Evolutionary conservation across 2,329 filamentous ascomycete species (phyloP).

Genomic region (Thermoascus crustaceus): DNA sequence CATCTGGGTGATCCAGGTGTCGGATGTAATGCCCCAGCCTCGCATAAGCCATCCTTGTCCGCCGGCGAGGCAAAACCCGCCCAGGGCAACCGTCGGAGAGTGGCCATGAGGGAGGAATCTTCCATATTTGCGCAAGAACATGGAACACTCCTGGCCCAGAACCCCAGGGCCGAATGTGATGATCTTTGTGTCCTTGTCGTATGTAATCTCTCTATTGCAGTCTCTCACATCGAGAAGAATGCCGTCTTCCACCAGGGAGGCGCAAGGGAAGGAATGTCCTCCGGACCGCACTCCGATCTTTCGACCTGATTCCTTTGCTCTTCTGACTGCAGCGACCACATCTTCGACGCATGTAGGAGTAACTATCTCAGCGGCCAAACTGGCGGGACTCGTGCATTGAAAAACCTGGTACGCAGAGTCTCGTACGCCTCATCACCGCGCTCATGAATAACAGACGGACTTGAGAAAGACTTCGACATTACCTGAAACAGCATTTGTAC

Average conservation of each 20-base stretch:
- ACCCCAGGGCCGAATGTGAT: not conserved
- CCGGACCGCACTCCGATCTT: conserved; percentile 10
- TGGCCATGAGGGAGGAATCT: conserved; percentile 18
- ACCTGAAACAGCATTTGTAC: too few relatives aligned
- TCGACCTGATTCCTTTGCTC: not conserved
- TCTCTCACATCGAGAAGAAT: not conserved
- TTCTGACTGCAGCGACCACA: not conserved
- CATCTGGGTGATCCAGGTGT: conserved; percentile 15
- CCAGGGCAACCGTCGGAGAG: conserved; percentile 16
- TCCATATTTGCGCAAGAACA: conserved; percentile 6
- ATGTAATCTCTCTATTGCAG: not conserved
- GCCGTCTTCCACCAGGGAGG: conserved; percentile 11
- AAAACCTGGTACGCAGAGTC: not conserved
- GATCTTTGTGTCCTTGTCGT: not conserved
- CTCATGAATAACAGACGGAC: too few relatives aligned
- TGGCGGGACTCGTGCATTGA: not conserved
- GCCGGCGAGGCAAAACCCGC: conserved; percentile 20
- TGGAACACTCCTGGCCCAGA: not conserved
- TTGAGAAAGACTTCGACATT: too few relatives aligned
- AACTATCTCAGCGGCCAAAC: not conserved
- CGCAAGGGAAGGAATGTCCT: conserved; percentile 12
- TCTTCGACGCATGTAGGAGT: not conserved
- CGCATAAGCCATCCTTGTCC: conserved; percentile 21
- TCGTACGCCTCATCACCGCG: not conserved
- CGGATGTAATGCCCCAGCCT: conserved; percentile 19